These are phyloP conservation scores for Microsporum audouinii DNA, from an alignment of 2,329 filamentous ascomycete genomes.

Conservation along the genomic window DNA sequence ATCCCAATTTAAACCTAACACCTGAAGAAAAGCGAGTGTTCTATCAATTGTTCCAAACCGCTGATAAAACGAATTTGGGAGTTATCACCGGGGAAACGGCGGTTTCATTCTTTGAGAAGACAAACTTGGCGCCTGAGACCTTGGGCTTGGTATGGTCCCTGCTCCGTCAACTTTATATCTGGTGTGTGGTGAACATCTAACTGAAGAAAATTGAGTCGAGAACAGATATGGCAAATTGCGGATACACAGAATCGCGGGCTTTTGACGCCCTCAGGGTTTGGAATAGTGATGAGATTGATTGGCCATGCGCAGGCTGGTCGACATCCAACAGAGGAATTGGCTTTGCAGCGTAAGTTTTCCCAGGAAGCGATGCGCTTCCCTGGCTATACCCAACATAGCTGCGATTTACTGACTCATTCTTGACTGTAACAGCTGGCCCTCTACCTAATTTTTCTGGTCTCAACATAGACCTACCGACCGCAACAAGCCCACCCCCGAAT, in stretches of 20 bases:
- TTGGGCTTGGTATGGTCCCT: constrained; percentile 63
- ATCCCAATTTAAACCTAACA: constrained; percentile 69
- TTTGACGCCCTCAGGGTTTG: constrained; percentile 83
- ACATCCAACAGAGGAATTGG: constrained; percentile 68
- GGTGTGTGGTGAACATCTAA: too few species aligned
- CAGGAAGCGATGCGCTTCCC: not conserved
- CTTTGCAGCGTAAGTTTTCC: constrained; percentile 52
- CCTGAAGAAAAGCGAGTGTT: constrained; percentile 89
- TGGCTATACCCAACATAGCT: not conserved
- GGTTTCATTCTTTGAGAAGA: constrained; percentile 97
- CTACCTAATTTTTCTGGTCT: constrained; percentile 85
- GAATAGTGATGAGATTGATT: constrained; percentile 83
- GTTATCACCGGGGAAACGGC: constrained; percentile 94
- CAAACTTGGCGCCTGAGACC: constrained; percentile 69
- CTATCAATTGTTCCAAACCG: constrained; percentile 82
- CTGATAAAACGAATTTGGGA: constrained; percentile 80
- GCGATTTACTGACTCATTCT: constrained; percentile 8
- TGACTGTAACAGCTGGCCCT: constrained; percentile 48
- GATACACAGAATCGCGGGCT: constrained; percentile 94
- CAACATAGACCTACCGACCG: constrained; percentile 37
- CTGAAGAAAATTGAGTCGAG: not conserved
- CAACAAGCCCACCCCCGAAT: constrained; percentile 45
- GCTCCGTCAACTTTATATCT: not conserved
- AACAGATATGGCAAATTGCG: constrained; percentile 95
- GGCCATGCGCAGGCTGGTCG: constrained; percentile 86